phyloP scores from a whole-genome alignment of 306 rosid species.

The Psophocarpus tetragonolobus region DNA sequence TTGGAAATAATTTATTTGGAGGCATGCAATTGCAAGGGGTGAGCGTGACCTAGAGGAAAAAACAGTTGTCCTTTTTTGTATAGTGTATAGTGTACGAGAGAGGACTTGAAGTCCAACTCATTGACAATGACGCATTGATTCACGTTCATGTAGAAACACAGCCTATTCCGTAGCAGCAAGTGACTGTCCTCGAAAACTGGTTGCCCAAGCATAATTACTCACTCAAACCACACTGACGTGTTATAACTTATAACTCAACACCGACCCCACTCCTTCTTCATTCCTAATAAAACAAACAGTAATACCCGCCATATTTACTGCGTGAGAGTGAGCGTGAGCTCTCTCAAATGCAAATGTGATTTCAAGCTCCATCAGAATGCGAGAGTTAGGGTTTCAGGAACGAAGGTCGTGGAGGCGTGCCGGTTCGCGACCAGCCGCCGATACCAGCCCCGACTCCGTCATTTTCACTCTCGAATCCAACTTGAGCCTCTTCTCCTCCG shows the following conservation, averaged over 20 bases:
- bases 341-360: constrained; percentile 20
- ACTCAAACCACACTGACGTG: constrained; percentile 31
- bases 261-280: neutral
- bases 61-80: neutral
- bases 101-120: neutral
- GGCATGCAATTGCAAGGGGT: neutral
- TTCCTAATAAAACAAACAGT: neutral
- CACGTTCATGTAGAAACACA: neutral
- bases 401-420: constrained; percentile 48
- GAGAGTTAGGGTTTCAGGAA: constrained; percentile 80
- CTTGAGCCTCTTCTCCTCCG: constrained; percentile 86
- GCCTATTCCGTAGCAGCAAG: neutral
- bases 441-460: constrained; percentile 89
- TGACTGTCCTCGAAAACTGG: constrained; percentile 1
- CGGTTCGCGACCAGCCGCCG: constrained; percentile 41
- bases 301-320: constrained; percentile 40
- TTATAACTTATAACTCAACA: neutral
- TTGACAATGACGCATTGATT: neutral
- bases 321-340: neutral
- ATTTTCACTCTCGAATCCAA: constrained; percentile 85
- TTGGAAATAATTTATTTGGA: too few relatives aligned
- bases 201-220: neutral
- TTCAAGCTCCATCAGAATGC: constrained; percentile 45
- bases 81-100: neutral
- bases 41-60: neutral